A percentile compares a stretch with the other conserved stretches of the same genome.
phyloP scores from a whole-genome alignment of 2,329 filamentous ascomycete species.

The Ploettnerulaceae sp. region DNA sequence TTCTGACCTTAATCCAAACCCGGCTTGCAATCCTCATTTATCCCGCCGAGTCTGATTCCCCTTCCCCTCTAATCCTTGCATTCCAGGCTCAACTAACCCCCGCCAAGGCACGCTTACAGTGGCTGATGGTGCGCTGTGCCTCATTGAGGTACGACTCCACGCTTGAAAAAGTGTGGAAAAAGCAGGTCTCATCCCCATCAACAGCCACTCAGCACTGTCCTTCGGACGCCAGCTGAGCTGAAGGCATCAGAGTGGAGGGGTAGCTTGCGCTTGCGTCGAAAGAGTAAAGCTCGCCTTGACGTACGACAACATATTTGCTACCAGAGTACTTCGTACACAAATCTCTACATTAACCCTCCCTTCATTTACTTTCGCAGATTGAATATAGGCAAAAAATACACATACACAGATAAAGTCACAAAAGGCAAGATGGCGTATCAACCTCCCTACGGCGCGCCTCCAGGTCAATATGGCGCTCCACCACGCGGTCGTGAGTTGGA shows the following conservation, averaged over 20 bases:
- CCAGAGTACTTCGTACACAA: too few species aligned
- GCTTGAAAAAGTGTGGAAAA: too few species aligned
- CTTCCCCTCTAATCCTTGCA: neutral
- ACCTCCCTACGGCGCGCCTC: conserved; percentile 10
- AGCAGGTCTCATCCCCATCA: neutral
- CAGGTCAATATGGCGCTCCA: conserved; percentile 16
- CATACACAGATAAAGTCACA: neutral
- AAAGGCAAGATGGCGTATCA: conserved; percentile 18
- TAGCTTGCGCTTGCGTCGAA: conserved; percentile 4
- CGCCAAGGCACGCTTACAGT: conserved; percentile 16
- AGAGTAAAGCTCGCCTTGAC: conserved; percentile 9
- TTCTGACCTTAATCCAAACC: neutral
- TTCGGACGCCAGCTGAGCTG: conserved; percentile 7
- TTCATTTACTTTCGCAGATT: too few species aligned
- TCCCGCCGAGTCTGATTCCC: neutral
- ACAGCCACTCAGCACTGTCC: conserved; percentile 17
- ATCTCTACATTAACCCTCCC: conserved; percentile 11
- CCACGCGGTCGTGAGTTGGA: conserved; percentile 16
- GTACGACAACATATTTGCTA: conserved; percentile 10
- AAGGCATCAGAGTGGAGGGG: neutral
- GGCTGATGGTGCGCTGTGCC: conserved; percentile 11
- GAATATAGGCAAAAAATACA: too few species aligned
- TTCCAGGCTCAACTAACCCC: neutral
- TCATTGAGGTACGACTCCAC: too few species aligned
- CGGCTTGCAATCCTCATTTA: too few species aligned